Evolutionary conservation across 2,329 filamentous ascomycete species (phyloP).

Genomic region (Mariannaea elegans): DNA sequence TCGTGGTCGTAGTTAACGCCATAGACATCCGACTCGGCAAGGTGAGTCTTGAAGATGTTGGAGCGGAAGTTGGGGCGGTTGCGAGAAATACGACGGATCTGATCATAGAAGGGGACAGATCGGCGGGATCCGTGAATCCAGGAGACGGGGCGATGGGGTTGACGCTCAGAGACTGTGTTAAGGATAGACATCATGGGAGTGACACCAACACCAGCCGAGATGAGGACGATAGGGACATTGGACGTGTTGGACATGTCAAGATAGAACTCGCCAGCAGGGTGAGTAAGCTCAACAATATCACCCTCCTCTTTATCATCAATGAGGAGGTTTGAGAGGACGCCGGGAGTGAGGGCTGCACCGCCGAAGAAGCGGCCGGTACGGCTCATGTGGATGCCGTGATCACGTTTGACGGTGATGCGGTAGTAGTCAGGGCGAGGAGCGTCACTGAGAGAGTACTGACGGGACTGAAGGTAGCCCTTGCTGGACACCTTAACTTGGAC

Average conservation of each 20-base stretch:
- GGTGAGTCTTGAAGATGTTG: constrained; percentile 60
- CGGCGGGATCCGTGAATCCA: constrained; percentile 68
- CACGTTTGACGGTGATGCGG: constrained; percentile 76
- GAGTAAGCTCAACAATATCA: constrained; percentile 70
- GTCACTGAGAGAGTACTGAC: constrained; percentile 79
- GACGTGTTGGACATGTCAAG: constrained; percentile 54
- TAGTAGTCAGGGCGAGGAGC: constrained; percentile 69
- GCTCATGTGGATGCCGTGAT: constrained; percentile 60
- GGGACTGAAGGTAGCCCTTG: constrained; percentile 67
- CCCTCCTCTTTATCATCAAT: constrained; percentile 70
- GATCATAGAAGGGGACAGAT: constrained; percentile 61
- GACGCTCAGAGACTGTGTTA: constrained; percentile 58
- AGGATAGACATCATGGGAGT: constrained; percentile 70
- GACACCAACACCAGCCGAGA: constrained; percentile 69
- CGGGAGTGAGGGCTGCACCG: constrained; percentile 58
- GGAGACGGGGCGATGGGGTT: constrained; percentile 59
- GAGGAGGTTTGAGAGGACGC: constrained; percentile 75
- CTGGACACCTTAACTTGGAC: constrained; percentile 66
- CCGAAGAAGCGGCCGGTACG: constrained; percentile 33
- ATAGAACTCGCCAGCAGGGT: constrained; percentile 71
- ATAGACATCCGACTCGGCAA: constrained; percentile 55
- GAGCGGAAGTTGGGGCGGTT: constrained; percentile 47
- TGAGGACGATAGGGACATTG: constrained; percentile 61
- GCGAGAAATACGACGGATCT: constrained; percentile 56
- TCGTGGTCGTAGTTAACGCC: constrained; percentile 56